A percentile compares a stretch with the other conserved stretches of the same genome.
Conservation (phyloP, 352 stramenopile genomes). For the Phytophthora agathidicida region DNA sequence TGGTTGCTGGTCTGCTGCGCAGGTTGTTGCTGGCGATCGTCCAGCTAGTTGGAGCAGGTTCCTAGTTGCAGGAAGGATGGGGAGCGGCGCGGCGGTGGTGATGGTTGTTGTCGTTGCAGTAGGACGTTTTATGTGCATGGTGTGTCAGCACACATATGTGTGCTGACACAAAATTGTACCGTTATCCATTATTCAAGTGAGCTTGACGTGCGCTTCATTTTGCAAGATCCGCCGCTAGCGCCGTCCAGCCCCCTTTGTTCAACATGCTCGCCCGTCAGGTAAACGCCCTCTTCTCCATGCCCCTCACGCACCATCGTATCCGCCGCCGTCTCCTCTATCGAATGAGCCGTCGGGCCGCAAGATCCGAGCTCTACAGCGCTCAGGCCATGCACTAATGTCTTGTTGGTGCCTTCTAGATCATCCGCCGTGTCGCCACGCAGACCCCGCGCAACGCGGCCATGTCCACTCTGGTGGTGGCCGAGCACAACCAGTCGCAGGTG, state of each 20-base stretch:
- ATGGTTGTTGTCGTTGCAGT: no score
- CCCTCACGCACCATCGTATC: neutral
- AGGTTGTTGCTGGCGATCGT: no score
- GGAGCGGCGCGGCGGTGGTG: no score
- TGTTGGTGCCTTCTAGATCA: constrained; percentile 33
- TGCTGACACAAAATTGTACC: no score
- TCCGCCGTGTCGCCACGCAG: constrained; percentile 53
- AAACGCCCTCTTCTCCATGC: neutral
- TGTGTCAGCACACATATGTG: no score
- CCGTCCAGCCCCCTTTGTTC: neutral
- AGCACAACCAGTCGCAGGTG: constrained; percentile 83
- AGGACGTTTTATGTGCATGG: no score
- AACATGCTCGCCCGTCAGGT: constrained; percentile 49
- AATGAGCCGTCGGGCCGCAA: neutral
- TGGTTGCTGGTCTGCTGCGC: no score
- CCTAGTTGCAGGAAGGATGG: no score
- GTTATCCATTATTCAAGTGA: no score
- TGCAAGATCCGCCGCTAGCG: constrained; percentile 28
- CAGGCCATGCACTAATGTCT: neutral
- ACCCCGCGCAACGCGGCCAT: constrained; percentile 40
- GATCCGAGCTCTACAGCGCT: neutral
- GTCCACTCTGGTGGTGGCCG: constrained; percentile 88
- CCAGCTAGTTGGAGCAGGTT: no score
- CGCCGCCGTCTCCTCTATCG: neutral
- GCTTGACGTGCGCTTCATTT: no score